phyloP scores from a whole-genome alignment of 805 yeast genomes.

The Starmerella sp. region DNA sequence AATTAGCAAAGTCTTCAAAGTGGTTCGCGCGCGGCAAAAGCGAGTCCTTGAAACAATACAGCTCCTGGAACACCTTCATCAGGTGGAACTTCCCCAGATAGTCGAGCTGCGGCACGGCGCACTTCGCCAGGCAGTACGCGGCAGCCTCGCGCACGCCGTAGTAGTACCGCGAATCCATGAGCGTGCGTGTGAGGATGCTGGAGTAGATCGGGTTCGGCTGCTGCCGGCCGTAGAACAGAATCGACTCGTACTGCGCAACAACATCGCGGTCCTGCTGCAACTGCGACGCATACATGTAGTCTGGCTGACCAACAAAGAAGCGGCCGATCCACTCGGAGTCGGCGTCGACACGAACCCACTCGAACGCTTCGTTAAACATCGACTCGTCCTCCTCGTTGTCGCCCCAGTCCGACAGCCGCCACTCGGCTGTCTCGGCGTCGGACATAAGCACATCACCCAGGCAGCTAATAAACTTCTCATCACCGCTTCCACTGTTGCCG shows the following conservation, averaged over 20 bases:
- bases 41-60: conserved; percentile 62
- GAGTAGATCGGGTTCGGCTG: conserved; percentile 63
- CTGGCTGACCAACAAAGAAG: conserved; percentile 74
- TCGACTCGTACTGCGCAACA: conserved; percentile 85
- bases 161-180: conserved; percentile 73
- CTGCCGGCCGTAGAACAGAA: conserved; percentile 54
- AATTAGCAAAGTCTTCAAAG: conserved; percentile 57
- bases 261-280: conserved; percentile 90
- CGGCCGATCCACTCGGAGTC: conserved; percentile 95
- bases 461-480: conserved; percentile 38
- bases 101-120: conserved; percentile 49
- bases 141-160: conserved; percentile 87
- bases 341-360: conserved; percentile 96
- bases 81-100: conserved; percentile 66
- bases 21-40: conserved; percentile 68
- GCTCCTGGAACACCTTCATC: conserved; percentile 50
- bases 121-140: conserved; percentile 60
- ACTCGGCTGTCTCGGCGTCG: conserved; percentile 48
- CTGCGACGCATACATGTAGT: conserved; percentile 89
- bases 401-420: conserved; percentile 66
- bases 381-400: conserved; percentile 63
- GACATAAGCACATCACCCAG: conserved; percentile 69
- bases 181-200: conserved; percentile 63
- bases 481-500: conserved; percentile 28
- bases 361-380: conserved; percentile 75